Evolutionary conservation across 2,329 filamentous ascomycete species (phyloP).

Genomic region (Didymella sp.): DNA sequence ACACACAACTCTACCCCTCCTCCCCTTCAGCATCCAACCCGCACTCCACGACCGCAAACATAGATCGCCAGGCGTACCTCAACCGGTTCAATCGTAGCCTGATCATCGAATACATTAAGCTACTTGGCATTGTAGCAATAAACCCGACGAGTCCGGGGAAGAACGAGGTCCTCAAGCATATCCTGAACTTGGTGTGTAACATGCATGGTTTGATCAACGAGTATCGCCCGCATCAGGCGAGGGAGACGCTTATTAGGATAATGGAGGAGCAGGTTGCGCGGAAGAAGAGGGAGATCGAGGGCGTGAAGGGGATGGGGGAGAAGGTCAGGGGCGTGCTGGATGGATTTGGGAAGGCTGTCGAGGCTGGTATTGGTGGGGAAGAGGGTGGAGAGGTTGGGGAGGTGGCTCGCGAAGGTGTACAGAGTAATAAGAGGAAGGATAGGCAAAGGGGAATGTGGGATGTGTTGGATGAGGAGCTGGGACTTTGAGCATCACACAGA

Average conservation of each 20-base stretch:
- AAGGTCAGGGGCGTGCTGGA: constrained; percentile 77
- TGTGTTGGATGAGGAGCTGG: constrained; percentile 45
- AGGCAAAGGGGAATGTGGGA: constrained; percentile 48
- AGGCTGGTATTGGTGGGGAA: constrained; percentile 15
- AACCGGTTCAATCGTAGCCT: constrained; percentile 83
- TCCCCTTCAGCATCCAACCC: constrained; percentile 53
- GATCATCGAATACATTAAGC: constrained; percentile 86
- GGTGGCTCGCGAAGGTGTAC: constrained; percentile 12
- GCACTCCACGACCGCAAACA: constrained; percentile 54
- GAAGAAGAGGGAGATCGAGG: constrained; percentile 74
- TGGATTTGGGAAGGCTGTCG: constrained; percentile 60
- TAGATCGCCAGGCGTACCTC: constrained; percentile 66
- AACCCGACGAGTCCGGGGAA: constrained; percentile 70
- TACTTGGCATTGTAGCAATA: constrained; percentile 74
- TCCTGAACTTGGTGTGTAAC: constrained; percentile 85
- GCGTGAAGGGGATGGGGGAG: constrained; percentile 70
- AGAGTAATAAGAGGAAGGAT: constrained; percentile 28
- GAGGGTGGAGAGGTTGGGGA: constrained; percentile 29
- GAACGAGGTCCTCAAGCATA: constrained; percentile 74
- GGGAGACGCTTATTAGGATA: constrained; percentile 83
- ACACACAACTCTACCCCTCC: constrained; percentile 71
- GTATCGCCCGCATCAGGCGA: constrained; percentile 89
- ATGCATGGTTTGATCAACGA: constrained; percentile 93
- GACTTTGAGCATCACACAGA: constrained; percentile 17
- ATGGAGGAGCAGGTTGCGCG: constrained; percentile 84